Conservation (phyloP, 2,329 filamentous ascomycete species). For the Monosporascus sp. region DNA sequence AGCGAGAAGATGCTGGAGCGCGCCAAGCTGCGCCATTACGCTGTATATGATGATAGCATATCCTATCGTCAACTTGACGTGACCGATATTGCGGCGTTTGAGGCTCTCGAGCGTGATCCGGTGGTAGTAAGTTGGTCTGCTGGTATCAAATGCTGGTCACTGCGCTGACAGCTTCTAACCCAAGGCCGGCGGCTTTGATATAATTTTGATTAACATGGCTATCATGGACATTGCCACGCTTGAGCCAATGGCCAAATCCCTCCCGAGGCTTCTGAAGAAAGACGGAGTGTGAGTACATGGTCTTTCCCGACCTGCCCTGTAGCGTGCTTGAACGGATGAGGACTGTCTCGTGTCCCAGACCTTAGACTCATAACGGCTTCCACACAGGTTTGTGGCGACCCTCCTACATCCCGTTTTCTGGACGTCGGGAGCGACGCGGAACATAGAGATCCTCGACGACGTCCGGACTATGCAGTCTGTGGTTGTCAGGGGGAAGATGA, state of each 20-base stretch:
- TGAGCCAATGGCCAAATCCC: slow-evolving; percentile 33
- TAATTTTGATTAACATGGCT: slow-evolving; percentile 43
- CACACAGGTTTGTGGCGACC: slow-evolving; percentile 37
- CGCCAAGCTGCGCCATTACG: slow-evolving; percentile 20
- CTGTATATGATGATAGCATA: slow-evolving; percentile 16
- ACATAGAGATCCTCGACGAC: slow-evolving; percentile 34
- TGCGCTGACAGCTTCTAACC: background rate
- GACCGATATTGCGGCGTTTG: slow-evolving; percentile 28
- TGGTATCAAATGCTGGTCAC: background rate
- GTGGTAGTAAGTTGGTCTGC: background rate
- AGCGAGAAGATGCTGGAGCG: slow-evolving; percentile 33
- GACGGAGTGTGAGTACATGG: slow-evolving; percentile 33
- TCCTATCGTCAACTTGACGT: slow-evolving; percentile 32
- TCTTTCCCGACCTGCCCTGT: background rate
- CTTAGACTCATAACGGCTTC: background rate
- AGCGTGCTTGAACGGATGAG: too few species aligned
- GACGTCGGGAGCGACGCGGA: slow-evolving; percentile 35
- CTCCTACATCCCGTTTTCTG: slow-evolving; percentile 45
- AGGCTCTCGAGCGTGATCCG: slow-evolving; percentile 10
- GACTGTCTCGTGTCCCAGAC: too few species aligned
- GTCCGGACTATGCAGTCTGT: slow-evolving; percentile 29
- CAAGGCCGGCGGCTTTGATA: slow-evolving; percentile 31
- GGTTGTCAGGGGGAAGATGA: slow-evolving; percentile 29
- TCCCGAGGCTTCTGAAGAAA: slow-evolving; percentile 34
- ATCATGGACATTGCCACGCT: slow-evolving; percentile 42